Base-by-base conservation (phyloP, 371 early-diverging fungal genomes). In the Actinomucor elegans region DNA sequence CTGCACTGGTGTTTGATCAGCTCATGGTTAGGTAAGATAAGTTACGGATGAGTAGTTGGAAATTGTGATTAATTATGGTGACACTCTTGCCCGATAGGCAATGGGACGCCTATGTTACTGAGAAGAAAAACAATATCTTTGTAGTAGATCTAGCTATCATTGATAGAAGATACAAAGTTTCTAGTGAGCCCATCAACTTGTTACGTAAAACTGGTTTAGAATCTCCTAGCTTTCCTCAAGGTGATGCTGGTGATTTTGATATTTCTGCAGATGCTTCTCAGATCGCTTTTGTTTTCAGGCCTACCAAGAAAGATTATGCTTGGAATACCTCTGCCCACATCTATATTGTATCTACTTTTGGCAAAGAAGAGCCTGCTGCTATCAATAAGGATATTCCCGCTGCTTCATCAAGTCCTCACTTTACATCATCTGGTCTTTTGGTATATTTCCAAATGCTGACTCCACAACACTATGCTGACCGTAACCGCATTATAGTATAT, bases 291-390 rank as follows among this genome's bases (percentile, higher is more conserved):
- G 66, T 82, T 1, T 70, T 91, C 52, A 91, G 90, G 64, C 73
- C 74, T 28, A 79, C 75, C 11, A 77, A 77, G 7, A 61, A 52
- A 5, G 81, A 85, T 45, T 82, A 84, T 23, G 91, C 92, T 7
- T 93, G 93, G 93, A 71, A 80, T 53, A 92, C 93, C 23, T 80
- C 90, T n/a, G 75, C 80, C 28, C 80, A 84, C 51, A 77, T 93
- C 38, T 91, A 87, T 60, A 51, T 80, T 35, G 85, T 89, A 2
- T 67, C 79, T 11, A 76, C 81, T n/a, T 53, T 63, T 17, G 86
- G 84, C 2, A 26, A 61, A 12, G 51, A 40, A 2, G 44, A 36
- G 1, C 80, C 85, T 23, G 60, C 59, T n/a, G 64, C 71, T 21
- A 58, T 89, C 23, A 87, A 86, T 32, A 68, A 60, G 5, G 75